Base-by-base conservation (phyloP, 2,329 filamentous ascomycete species). In the Neonectria coccinea region DNA sequence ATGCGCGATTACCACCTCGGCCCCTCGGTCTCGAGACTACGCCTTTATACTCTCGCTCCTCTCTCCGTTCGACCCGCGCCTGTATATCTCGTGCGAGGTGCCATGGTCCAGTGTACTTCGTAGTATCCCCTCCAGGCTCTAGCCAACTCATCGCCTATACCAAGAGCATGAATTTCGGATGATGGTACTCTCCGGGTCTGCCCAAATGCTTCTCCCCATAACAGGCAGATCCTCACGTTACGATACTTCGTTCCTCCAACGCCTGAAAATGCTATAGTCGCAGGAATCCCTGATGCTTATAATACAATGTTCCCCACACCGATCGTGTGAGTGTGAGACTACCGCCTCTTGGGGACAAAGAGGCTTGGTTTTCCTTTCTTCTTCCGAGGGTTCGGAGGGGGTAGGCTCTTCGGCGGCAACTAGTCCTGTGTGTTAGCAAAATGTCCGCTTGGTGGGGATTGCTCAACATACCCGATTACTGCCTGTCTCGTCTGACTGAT, bases 361-460 rank as follows among this genome's bases (percentile, higher is more conserved):
- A 82, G 80, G 64, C 82, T 83, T 3, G 78, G 77, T n/a, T 80
- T 76, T 5, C 71, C 70, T 68, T 80, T 82, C 69, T 80, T 82
- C 66, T 82, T 83, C 56, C 77, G 74, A 41, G 76, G 73, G 16
- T 67, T 60, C 8, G 70, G 73, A 2, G 75, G 76, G 41, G 69
- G 72, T 8, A 72, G 69, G 50, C 70, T 57, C 48, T 64, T 65
- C 8, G 62, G 59, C 27, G 65, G 65, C 60, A 67, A 54, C 65
- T 63, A 54, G 10, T 33, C n/a, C 18, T 41, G 57, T 20, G 33
- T 36, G 29, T 75, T 52, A 74, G 69, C 54, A 66, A 58, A 62
- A 45, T 45, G 25, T 41, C 41, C 12, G 16, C 36, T 18, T 44
- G 22, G 10, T 31, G 47, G 31, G 39, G 20, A 10, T 8, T 11